Percentiles rank a stretch among this genome's conserved stretches.
These are phyloP conservation scores for Rhododendron vialii DNA, from an alignment of 148 eudicot species.

Conservation along the genomic window DNA sequence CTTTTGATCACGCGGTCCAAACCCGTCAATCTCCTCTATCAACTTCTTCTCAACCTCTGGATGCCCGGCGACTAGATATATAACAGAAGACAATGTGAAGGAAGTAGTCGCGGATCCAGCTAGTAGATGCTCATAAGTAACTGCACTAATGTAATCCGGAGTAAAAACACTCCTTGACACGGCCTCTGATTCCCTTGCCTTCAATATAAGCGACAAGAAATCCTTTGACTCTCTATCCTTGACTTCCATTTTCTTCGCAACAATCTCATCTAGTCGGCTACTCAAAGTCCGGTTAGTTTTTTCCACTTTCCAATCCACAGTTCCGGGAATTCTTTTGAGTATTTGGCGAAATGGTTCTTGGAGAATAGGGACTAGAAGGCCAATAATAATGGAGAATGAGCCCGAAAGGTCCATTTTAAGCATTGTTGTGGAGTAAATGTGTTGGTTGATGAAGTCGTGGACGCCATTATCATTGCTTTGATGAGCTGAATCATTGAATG, in stretches of 20 bases:
- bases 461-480: conserved; percentile 16
- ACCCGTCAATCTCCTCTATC: conserved; percentile 71
- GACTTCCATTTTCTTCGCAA: conserved; percentile 38
- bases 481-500: conserved; percentile 17
- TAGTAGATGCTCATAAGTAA: conserved; percentile 64
- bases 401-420: conserved; percentile 95
- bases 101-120: conserved; percentile 94
- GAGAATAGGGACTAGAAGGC: conserved; percentile 66
- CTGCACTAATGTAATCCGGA: conserved; percentile 69
- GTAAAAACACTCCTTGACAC: conserved; percentile 50
- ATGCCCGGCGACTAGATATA: conserved; percentile 72
- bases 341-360: conserved; percentile 77
- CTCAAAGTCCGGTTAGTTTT: conserved; percentile 47
- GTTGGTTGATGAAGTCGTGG: conserved; percentile 66
- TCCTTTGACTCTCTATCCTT: conserved; percentile 49
- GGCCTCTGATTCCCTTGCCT: conserved; percentile 52
- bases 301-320: conserved; percentile 79
- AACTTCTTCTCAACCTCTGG: conserved; percentile 74
- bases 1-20: conserved; percentile 45
- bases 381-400: conserved; percentile 73
- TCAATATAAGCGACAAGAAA: conserved; percentile 71
- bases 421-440: conserved; percentile 76
- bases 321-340: conserved; percentile 68
- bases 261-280: conserved; percentile 55
- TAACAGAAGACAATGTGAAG: conserved; percentile 68